Conservation (phyloP, 2,329 filamentous ascomycete species). For the Coniochaeta sp. region DNA sequence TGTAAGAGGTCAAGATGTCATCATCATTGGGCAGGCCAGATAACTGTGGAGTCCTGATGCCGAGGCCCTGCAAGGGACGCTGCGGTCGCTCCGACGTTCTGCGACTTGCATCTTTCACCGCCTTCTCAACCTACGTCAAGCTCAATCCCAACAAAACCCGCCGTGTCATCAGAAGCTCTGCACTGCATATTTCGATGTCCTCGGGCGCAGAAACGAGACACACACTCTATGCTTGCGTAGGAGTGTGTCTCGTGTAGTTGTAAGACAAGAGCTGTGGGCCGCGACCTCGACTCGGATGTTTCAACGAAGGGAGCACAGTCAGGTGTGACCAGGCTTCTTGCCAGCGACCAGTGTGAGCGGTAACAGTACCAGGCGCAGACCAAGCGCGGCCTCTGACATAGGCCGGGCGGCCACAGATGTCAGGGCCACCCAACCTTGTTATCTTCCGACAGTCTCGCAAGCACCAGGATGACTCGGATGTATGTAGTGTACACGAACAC, state of each 20-base stretch:
- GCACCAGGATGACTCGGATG: too few species aligned
- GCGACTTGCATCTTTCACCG: neutral
- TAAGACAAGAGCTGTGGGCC: neutral
- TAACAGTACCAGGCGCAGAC: neutral
- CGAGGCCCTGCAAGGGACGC: neutral
- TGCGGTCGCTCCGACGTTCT: neutral
- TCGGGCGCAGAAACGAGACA: too few species aligned
- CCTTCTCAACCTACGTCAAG: neutral
- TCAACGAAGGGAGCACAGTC: too few species aligned
- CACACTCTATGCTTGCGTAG: neutral
- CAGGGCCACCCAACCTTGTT: neutral
- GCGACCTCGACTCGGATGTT: neutral
- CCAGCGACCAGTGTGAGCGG: neutral
- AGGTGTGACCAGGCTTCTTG: neutral
- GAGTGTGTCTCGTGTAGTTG: neutral
- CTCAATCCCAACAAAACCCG: neutral
- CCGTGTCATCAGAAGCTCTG: neutral
- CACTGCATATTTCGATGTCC: neutral
- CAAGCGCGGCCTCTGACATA: neutral
- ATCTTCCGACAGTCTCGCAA: neutral
- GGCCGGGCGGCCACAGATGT: neutral
- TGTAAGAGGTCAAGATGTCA: neutral
- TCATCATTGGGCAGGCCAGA: neutral
- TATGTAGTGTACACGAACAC: neutral
- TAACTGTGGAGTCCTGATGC: neutral